Base-by-base conservation (phyloP, 2,329 filamentous ascomycete species). In the Alternaria viburni region DNA sequence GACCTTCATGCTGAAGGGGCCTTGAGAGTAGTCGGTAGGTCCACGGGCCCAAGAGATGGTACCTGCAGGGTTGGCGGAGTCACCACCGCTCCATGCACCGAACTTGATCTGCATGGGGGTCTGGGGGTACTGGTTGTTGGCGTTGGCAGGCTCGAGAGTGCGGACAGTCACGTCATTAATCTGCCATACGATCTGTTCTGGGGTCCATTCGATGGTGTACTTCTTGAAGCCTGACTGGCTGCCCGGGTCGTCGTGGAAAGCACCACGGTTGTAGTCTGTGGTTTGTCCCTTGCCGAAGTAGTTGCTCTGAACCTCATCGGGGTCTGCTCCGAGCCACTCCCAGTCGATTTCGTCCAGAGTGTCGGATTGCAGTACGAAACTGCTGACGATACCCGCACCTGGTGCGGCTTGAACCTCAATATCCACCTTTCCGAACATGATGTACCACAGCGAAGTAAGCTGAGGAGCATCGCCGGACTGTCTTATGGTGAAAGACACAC, bases 391-490 rank as follows among this genome's bases (percentile, higher is more conserved):
- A 63, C 96, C 96, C 10, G 88, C 89, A 8, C 96, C 96, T 0
- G 93, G 90, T 10, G 96, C 93, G 25, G 93, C 89, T 81, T 95
- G 94, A 84, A 97, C 86, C 30, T 88, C 90, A 70, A 94, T 88
- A 69, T 97, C 91, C 76, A 97, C 92, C 67, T 90, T 91, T 70
- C 96, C 96, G 79, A 97, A 99, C 96, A 99, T 98, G 83, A 99
- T 97, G 85, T 97, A 98, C 88, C 97, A 98, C 74, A 96, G 88
- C 65, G 93, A 97, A 68, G 87, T 87, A 65, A 99, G 88, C 79
- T 95, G 91, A 0, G 96, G 96, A 4, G 93, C 88, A 77, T 99
- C 93, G 61, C 95, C 94, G 54, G 89, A 86, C 75, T 89, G 83
- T 56, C 88, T 81, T 56, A 99, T 90, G 25, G 92, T 93, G 79